These are phyloP conservation scores for Pseudoscleropodium purum DNA, from an alignment of 225 moss, liverwort and hornwort genomes.

Conservation along the genomic window DNA sequence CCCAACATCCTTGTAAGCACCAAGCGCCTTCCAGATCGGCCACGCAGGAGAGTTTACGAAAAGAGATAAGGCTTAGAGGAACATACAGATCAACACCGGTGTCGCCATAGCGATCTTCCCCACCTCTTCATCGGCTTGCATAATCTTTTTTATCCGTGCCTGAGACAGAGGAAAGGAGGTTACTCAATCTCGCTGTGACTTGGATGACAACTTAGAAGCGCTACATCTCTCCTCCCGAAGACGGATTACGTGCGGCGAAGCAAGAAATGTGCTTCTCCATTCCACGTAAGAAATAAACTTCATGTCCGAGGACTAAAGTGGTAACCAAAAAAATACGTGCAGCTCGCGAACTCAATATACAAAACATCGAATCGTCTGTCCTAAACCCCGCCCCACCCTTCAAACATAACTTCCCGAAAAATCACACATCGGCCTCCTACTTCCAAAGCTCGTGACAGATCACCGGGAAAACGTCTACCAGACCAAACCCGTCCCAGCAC, in stretches of 20 bases:
- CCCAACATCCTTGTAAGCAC: neutral
- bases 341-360: neutral
- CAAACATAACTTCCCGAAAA: neutral
- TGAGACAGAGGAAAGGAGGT: constrained; percentile 14
- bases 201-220: neutral
- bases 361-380: neutral
- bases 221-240: neutral
- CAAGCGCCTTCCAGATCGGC: neutral
- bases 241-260: neutral
- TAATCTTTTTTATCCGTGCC: constrained; percentile 99
- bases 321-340: neutral
- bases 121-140: constrained; percentile 99
- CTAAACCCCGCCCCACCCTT: neutral
- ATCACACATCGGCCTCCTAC: neutral
- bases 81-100: constrained; percentile 92
- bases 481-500: neutral
- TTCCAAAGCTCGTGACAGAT: neutral
- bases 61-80: constrained; percentile 1
- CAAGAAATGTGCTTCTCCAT: neutral
- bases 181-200: neutral
- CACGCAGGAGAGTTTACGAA: neutral
- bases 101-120: constrained; percentile 99
- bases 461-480: neutral
- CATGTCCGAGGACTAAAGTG: neutral
- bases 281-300: neutral